Conservation (phyloP, 805 yeast species). For the Maudiozyma bulderi region DNA sequence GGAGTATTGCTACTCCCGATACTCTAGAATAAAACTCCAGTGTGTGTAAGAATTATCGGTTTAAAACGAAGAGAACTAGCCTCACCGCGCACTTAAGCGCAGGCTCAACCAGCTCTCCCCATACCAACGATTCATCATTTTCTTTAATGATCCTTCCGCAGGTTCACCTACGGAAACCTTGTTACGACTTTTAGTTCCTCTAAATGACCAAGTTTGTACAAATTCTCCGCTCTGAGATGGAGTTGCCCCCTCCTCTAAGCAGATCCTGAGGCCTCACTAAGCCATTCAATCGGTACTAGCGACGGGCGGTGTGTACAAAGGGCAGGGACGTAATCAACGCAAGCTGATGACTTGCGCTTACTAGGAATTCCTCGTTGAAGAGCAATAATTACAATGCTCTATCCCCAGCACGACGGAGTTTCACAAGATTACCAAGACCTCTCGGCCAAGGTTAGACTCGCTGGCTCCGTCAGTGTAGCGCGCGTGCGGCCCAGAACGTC, state of each 20-base stretch:
- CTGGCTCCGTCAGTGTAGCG: conserved; percentile 41
- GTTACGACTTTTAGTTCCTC: conserved; percentile 36
- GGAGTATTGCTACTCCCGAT: conserved; percentile 8
- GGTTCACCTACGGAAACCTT: conserved; percentile 36
- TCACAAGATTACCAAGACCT: conserved; percentile 35
- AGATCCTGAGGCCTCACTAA: conserved; percentile 35
- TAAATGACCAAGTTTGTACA: conserved; percentile 37
- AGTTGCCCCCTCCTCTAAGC: conserved; percentile 32
- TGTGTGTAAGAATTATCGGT: conserved; percentile 11
- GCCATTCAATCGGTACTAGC: conserved; percentile 40
- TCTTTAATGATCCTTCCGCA: conserved; percentile 35
- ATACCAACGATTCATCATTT: conserved; percentile 19
- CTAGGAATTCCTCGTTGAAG: conserved; percentile 40
- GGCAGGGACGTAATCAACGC: conserved; percentile 40
- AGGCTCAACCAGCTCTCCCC: conserved; percentile 7
- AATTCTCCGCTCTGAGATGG: conserved; percentile 30
- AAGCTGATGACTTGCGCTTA: conserved; percentile 38
- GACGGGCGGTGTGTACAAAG: conserved; percentile 37
- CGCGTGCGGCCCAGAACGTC: conserved; percentile 42
- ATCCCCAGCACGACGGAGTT: conserved; percentile 33
- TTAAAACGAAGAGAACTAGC: not conserved
- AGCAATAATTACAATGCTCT: conserved; percentile 37
- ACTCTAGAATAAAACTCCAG: conserved; percentile 13
- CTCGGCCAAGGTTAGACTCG: conserved; percentile 35
- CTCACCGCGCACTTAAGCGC: conserved; percentile 27